Conservation (phyloP, 768 basidiomycete genomes). For the Udeniomyces megalosporus region DNA sequence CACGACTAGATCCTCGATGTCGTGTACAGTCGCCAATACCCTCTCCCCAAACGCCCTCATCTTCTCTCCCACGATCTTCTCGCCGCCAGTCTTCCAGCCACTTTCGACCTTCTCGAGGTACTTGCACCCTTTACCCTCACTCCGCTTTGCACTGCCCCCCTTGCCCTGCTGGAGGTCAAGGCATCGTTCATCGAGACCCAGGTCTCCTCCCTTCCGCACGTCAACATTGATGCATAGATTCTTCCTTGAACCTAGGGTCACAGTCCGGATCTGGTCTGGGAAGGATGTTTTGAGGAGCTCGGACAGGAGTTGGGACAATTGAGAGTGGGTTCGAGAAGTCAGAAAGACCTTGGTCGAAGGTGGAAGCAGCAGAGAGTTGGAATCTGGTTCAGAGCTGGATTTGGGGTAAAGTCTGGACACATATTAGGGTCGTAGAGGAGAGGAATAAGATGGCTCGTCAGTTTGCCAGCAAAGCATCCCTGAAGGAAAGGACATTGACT, state of each 20-base stretch:
- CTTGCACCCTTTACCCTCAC: constrained; percentile 44
- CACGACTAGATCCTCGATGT: constrained; percentile 78
- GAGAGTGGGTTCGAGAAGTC: constrained; percentile 89
- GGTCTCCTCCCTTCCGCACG: constrained; percentile 38
- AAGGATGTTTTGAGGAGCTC: constrained; percentile 62
- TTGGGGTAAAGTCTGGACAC: not conserved
- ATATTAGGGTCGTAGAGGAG: not conserved
- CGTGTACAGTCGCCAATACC: constrained; percentile 70
- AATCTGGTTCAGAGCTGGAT: not conserved
- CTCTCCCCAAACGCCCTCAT: constrained; percentile 67
- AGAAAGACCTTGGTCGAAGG: constrained; percentile 48
- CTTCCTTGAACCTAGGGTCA: constrained; percentile 77
- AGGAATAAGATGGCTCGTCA: too few relatives aligned
- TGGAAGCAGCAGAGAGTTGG: not conserved
- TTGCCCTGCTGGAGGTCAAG: constrained; percentile 51
- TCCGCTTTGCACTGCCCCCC: constrained; percentile 16
- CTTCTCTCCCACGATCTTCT: constrained; percentile 20
- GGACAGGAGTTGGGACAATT: constrained; percentile 74
- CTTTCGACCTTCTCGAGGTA: constrained; percentile 47
- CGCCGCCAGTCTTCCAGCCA: not conserved
- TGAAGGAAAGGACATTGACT: constrained; percentile 22
- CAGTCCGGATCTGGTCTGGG: constrained; percentile 37
- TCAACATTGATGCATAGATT: constrained; percentile 85
- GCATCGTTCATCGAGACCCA: constrained; percentile 73
- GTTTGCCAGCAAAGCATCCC: too few relatives aligned